These are phyloP conservation scores for Mucor racemosus DNA, from an alignment of 371 early-diverging fungal genomes.

Conservation along the genomic window DNA sequence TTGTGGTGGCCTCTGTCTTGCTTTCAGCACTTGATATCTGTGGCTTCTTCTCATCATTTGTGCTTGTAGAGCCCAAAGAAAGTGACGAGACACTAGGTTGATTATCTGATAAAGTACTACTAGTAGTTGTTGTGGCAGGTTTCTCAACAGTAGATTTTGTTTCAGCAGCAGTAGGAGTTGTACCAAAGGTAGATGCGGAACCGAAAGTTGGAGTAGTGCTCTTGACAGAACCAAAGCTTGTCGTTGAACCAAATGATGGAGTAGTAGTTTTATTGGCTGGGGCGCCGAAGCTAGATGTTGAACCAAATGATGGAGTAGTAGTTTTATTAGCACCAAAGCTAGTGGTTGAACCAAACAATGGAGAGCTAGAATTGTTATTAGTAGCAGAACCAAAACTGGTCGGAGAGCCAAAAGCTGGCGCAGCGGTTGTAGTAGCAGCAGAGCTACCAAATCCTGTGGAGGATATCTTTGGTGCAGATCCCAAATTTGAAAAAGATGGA, in stretches of 20 bases:
- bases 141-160: background rate
- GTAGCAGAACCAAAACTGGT: conserved; percentile 10
- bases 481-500: conserved; percentile 14
- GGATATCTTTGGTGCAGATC: conserved; percentile 17
- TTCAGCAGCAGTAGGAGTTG: background rate
- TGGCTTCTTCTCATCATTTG: background rate
- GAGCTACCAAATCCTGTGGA: conserved; percentile 30
- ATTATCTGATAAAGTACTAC: background rate
- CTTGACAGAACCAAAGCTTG: background rate
- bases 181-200: background rate
- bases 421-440: background rate
- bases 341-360: conserved; percentile 19
- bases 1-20: background rate
- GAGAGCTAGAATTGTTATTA: conserved; percentile 10
- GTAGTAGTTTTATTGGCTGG: conserved; percentile 5
- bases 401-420: conserved; percentile 21
- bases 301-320: conserved; percentile 24
- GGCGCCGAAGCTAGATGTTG: conserved; percentile 19
- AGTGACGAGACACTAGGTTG: background rate
- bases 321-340: background rate
- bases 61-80: background rate
- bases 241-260: conserved; percentile 27
- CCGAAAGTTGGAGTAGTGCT: background rate
- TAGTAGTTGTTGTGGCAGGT: background rate
- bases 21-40: background rate